Evolutionary conservation across 495 filamentous ascomycete genomes (phyloP).

Genomic region (Saxispiralis lemnorum): DNA sequence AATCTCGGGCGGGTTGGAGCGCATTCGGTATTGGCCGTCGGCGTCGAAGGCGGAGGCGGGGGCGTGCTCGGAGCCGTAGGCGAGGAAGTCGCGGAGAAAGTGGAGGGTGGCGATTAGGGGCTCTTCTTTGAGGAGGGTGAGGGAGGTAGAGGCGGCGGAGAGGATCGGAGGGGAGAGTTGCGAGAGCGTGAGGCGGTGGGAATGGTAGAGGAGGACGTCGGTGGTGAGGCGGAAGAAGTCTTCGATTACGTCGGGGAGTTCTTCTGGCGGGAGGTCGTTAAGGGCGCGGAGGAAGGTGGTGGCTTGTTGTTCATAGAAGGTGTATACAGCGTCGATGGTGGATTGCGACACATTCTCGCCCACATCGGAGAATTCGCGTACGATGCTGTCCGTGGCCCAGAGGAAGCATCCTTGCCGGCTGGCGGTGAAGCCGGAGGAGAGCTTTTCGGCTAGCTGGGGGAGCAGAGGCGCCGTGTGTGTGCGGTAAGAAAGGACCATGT

Average conservation of each 20-base stretch:
- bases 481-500: conserved; percentile 89
- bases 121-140: conserved; percentile 76
- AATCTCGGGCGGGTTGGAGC: conserved; percentile 24
- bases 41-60: conserved; percentile 49
- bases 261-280: conserved; percentile 68
- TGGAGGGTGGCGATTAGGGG: conserved; percentile 81
- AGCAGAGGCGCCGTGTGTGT: conserved; percentile 74
- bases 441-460: conserved; percentile 66
- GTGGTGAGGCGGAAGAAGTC: conserved; percentile 90
- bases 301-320: conserved; percentile 86
- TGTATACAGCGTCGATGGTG: conserved; percentile 80
- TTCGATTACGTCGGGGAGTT: conserved; percentile 93
- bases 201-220: conserved; percentile 83
- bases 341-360: conserved; percentile 60
- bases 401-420: conserved; percentile 92
- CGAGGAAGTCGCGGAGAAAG: conserved; percentile 82
- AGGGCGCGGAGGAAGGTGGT: conserved; percentile 72
- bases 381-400: conserved; percentile 87
- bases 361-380: conserved; percentile 86
- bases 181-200: conserved; percentile 60
- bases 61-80: conserved; percentile 64
- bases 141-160: conserved; percentile 64
- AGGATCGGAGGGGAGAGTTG: conserved; percentile 64
- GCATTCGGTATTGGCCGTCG: conserved; percentile 25
- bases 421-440: conserved; percentile 63